Evolutionary conservation across 768 basidiomycete genomes (phyloP), one percentile per base, ranked within the genome.

Genomic region (Dioszegia aurantiaca): DNA sequence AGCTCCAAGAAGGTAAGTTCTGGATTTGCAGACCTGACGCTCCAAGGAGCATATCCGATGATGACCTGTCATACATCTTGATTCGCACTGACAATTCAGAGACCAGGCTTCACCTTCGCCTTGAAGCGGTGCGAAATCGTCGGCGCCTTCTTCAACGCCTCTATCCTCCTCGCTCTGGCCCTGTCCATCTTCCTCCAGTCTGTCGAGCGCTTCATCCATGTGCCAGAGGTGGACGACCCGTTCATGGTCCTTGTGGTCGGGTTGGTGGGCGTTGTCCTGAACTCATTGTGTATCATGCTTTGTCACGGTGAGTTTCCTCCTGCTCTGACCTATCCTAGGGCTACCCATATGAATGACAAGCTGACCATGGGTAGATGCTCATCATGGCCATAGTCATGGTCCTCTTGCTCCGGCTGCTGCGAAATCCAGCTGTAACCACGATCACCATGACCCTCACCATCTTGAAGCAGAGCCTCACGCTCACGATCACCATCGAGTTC

Each of bases 101-200:
- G 51, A 51, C 69, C 78, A 49, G 79, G 78, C 54, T 84, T 81
- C 63, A 84, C 82, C 6, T 84, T 80, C 61, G 83, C 82, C 4
- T 82, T 83, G 62, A 81, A 82, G 66, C 81, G 82, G 44, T 82
- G 82, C 51, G 82, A 84, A 64, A 78, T 83, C 56, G 80, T 84
- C 60, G 82, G 82, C 42, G 80, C 80, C 16, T 82, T 83, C 65
- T 83, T 82, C 75, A 82, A 83, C 63, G 81, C 81, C 27, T 81
- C 81, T 14, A 83, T 83, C 64, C 78, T 82, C 10, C 74, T 83
- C 31, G 82, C 82, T 2, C 74, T 83, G 54, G 82, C 80, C 2
- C 74, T 84, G 23, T 83, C 82, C 33, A 82, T 84, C 43, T 79
- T 81, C 58, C 72, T 82, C 4, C 79, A 84, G 73, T 81, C 83